Evolutionary conservation across 2,329 filamentous ascomycete genomes (phyloP).

Genomic region (Xylogone sp.): DNA sequence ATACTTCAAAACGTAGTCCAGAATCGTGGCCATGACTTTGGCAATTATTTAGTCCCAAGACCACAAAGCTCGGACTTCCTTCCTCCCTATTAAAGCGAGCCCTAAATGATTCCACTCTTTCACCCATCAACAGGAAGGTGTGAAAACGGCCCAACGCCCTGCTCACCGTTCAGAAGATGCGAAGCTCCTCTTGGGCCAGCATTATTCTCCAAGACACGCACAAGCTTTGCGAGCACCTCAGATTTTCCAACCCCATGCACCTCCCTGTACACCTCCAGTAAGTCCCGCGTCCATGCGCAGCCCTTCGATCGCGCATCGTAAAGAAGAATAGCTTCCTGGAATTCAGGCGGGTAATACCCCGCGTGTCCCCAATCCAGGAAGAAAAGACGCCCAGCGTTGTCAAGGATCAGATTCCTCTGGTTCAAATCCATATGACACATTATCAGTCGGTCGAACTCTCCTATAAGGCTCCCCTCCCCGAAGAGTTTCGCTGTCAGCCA

Average conservation of each 20-base stretch:
- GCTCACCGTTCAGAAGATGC: too few species aligned
- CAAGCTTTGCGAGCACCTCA: neutral
- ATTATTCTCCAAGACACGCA: neutral
- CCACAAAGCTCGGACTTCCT: too few species aligned
- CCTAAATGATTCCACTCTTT: too few species aligned
- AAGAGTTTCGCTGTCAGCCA: neutral
- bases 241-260: neutral
- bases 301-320: neutral
- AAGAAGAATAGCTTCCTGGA: neutral
- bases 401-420: neutral
- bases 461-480: neutral
- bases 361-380: neutral
- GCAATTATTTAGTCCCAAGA: too few species aligned
- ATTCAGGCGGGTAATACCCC: neutral
- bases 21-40: too few species aligned
- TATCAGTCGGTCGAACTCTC: neutral
- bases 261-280: neutral
- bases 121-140: too few species aligned
- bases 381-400: neutral
- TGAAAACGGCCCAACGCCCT: too few species aligned
- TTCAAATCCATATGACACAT: conserved; percentile 1
- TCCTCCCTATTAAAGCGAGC: too few species aligned
- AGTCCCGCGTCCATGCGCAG: neutral
- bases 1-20: too few species aligned
- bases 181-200: neutral